A percentile compares a stretch with the other conserved stretches of the same genome.
Evolutionary conservation across 139 green algal genomes (phyloP).

Genomic region (Micractinium sp.): DNA sequence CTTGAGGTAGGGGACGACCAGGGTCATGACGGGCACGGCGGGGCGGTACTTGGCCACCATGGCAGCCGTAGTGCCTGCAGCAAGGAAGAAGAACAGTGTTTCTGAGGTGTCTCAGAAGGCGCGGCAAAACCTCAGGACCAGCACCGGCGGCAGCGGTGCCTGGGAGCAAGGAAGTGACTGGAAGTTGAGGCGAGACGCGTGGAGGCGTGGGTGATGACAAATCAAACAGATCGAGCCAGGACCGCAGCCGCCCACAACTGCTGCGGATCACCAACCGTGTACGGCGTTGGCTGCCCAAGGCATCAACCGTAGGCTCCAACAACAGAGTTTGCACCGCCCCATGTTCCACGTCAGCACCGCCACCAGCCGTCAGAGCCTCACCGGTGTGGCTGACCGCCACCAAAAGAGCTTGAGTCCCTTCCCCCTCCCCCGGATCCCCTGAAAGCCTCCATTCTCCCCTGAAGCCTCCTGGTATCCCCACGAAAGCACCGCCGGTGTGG

Average conservation of each 20-base stretch:
- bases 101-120: no score
- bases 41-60: constrained; percentile 92
- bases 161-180: no score
- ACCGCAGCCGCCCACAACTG: neutral
- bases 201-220: no score
- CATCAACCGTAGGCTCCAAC: no score
- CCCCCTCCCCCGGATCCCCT: neutral
- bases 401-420: neutral
- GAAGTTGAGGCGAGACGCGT: no score
- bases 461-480: neutral
- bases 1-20: constrained; percentile 88
- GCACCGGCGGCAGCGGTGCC: no score
- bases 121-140: no score
- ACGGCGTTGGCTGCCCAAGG: no score
- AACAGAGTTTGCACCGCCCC: no score
- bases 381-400: neutral
- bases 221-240: neutral
- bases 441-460: neutral
- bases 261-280: neutral
- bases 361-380: no score
- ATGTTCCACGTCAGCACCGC: no score
- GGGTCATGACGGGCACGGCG: constrained; percentile 86
- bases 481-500: neutral
- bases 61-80: constrained; percentile 73
- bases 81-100: neutral